A percentile compares a stretch with the other conserved stretches of the same genome.
phyloP scores from a whole-genome alignment of 441 rosid species.

The Gossypium trilobum region DNA sequence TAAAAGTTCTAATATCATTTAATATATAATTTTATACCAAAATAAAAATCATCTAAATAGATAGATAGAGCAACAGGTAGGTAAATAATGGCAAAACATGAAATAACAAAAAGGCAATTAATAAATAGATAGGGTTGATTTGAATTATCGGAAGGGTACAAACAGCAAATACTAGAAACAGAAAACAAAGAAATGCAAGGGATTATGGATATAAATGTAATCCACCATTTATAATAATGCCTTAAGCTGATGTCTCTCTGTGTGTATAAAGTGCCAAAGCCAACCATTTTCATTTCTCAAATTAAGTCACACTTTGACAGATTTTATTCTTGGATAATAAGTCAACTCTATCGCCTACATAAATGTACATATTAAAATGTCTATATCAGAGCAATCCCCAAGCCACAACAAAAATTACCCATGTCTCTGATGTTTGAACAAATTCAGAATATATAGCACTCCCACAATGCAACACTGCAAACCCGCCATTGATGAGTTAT shows the following conservation, averaged over 20 bases:
- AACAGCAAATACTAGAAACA: background rate
- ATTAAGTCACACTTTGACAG: background rate
- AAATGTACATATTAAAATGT: background rate
- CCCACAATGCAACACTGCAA: background rate
- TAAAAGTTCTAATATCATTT: too few relatives aligned
- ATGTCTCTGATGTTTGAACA: background rate
- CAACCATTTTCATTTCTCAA: background rate
- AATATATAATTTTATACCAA: too few relatives aligned
- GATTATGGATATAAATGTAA: background rate
- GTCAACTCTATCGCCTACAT: background rate
- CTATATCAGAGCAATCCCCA: background rate
- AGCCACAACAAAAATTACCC: background rate
- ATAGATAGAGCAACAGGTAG: too few relatives aligned
- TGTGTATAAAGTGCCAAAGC: background rate
- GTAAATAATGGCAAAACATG: background rate
- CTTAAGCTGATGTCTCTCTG: background rate
- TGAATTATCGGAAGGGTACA: background rate
- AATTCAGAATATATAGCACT: background rate
- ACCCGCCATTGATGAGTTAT: background rate
- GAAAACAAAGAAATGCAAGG: background rate
- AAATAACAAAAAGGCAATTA: background rate
- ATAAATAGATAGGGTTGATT: background rate
- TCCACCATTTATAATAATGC: background rate
- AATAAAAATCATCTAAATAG: too few relatives aligned
- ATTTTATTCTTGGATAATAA: background rate